Evolutionary conservation across 768 basidiomycete genomes (phyloP), one percentile per base, ranked within the genome.

Genomic region (Tylopilus plumbeoviolaceoides): DNA sequence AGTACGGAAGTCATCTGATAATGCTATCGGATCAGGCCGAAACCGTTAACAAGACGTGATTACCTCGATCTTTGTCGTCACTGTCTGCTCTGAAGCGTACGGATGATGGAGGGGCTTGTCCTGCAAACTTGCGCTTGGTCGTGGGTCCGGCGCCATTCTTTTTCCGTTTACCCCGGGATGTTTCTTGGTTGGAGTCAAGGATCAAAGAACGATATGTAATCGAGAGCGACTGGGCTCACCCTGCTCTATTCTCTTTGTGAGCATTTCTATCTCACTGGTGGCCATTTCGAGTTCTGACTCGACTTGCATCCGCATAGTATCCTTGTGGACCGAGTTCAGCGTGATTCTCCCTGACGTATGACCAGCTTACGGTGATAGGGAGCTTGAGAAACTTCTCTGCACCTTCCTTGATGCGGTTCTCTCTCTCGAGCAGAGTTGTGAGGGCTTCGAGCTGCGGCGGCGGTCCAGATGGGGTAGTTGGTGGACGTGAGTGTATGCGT

Each of bases 371-470:
- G 43, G 75, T 75, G 38, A 83, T 63, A 30, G 77, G 71, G 71
- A 89, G 85, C 59, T 83, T 83, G 14, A 97, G 74, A 55, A 98
- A 78, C 59, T 89, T 93, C 74, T 95, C 91, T 1, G 94, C 94
- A 11, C 94, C 94, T 68, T 93, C 92, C 66, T 84, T 91, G 56
- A 97, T 91, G 50, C 87, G 78, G 56, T 82, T 83, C 71, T 94
- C 87, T 55, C 89, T 77, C 48, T 82, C 80, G 18, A 95, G 75
- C 62, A 84, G 82, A 49, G 76, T 78, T 46, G 81, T 80, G 18
- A 97, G 75, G 6, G 75, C 70, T 42, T 85, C 84, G 44, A 93
- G 70, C 91, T 91, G 54, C 58, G 18, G 18, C 11, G 41, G 33
- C 14, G 44, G 28, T 55, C 20, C 49, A 62, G 51, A 53, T 62